A percentile compares a stretch with the other conserved stretches of the same genome.
phyloP scores from a whole-genome alignment of 2,329 filamentous ascomycete species.

The Lecanicillium sp. region DNA sequence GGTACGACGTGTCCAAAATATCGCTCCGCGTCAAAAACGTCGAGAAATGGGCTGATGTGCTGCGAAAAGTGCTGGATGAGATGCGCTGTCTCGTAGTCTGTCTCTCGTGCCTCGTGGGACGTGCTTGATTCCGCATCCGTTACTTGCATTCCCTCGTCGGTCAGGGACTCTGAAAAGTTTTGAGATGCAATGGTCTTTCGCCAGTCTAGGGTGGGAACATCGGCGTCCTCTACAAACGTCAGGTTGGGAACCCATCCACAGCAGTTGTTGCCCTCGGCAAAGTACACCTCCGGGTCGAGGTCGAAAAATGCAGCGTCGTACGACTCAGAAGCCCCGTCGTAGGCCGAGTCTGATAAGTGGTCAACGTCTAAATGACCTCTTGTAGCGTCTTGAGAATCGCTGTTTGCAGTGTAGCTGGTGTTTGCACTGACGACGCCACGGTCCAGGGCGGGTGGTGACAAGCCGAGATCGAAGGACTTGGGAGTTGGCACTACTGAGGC shows the following conservation, averaged over 20 bases:
- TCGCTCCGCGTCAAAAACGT: constrained; percentile 12
- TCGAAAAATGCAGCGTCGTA: constrained; percentile 11
- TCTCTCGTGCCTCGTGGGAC: background rate
- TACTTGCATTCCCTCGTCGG: constrained; percentile 1
- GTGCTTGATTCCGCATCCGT: constrained; percentile 4
- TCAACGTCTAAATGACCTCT: too few species aligned
- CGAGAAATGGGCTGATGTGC: constrained; percentile 12
- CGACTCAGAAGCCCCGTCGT: constrained; percentile 6
- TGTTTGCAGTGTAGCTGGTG: too few species aligned
- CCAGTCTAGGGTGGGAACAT: constrained; percentile 4
- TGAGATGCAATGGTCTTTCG: constrained; percentile 5
- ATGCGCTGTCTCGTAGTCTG: constrained; percentile 11
- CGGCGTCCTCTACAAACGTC: background rate
- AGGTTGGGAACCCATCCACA: constrained; percentile 11
- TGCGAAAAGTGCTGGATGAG: constrained; percentile 12
- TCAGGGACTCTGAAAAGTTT: constrained; percentile 4
- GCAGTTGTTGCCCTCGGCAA: constrained; percentile 10
- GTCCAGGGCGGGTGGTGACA: too few species aligned
- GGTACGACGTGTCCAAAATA: constrained; percentile 13
- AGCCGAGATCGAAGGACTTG: too few species aligned
- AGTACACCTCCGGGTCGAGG: constrained; percentile 12
- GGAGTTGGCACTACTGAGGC: too few species aligned
- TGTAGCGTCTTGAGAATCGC: too few species aligned
- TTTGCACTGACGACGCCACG: too few species aligned
- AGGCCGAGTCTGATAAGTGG: too few species aligned